Evolutionary conservation across 371 early-diverging fungal genomes (phyloP), one percentile per base, ranked within the genome.

Genomic region (Conidiobolus incongruus): DNA sequence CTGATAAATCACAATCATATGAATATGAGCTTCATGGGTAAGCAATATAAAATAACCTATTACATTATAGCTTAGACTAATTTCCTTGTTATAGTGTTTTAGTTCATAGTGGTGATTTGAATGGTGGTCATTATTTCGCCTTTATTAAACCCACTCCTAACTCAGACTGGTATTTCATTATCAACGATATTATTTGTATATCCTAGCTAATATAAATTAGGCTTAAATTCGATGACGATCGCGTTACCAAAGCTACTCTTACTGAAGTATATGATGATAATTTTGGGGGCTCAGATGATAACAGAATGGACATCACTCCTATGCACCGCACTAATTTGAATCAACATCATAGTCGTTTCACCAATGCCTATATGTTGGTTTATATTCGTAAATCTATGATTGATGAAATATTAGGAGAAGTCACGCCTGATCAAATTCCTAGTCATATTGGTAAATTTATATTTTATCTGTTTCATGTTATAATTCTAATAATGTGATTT

Each of bases 71-170:
- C 36, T 35, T 20, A 45, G 1, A 0, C 16, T 34, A 10, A 15
- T 16, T 21, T 40, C 2, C 28, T 7, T 11, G 10, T 15, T 49
- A 35, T 54, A 75, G 89, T 45, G 97, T 98, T 0, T 66, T 98
- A 35, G 98, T 98, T 10, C 99, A 99, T 54, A 78, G 77, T 48
- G 99, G 99, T 35, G 92, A 90, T 54, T 53, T 87, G 21, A 70
- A 81, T 52, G 88, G 91, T 46, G 99, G 99, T 1, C 98, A 98
- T 65, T 99, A 98, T 58, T 92, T 84, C 68, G 91, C 91, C 2
- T 64, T 89, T 46, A 54, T 96, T 51, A 72, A 76, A 44, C 88
- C 94, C 11, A 68, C 68, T 45, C 60, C 66, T 28, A 69, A 80
- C 35, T 75, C 79, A 40, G 70, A 68, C 50, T 87, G 93, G 92